Evolutionary conservation across 495 filamentous ascomycete genomes (phyloP).

Genomic region (Lasiosphaeriaceae sp.): DNA sequence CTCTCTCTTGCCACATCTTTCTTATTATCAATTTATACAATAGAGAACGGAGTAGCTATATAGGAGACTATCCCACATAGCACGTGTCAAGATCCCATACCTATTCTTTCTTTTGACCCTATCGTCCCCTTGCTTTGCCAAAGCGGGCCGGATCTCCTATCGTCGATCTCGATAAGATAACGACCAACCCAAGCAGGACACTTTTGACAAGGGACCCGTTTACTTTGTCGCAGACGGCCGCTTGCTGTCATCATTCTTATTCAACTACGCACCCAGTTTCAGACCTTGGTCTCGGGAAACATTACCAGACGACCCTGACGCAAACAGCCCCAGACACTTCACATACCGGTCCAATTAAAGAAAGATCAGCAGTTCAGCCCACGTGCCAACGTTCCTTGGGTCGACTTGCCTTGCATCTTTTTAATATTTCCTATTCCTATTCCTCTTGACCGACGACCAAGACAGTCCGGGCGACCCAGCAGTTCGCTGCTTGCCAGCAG

Average conservation of each 20-base stretch:
- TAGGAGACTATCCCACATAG: not conserved
- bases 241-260: not conserved
- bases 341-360: slow-evolving; percentile 1
- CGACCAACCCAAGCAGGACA: not conserved
- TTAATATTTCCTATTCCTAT: not conserved
- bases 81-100: not conserved
- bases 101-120: not conserved
- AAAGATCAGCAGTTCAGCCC: slow-evolving; percentile 6
- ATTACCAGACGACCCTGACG: not conserved
- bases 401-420: not conserved
- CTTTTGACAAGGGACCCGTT: too few species aligned
- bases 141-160: not conserved
- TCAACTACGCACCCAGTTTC: slow-evolving; percentile 10
- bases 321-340: not conserved
- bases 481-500: slow-evolving; percentile 7
- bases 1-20: not conserved
- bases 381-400: not conserved
- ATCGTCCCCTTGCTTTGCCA: not conserved
- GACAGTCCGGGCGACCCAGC: not conserved
- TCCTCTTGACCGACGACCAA: too few species aligned
- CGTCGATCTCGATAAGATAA: not conserved
- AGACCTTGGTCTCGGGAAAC: slow-evolving; percentile 15
- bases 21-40: too few species aligned
- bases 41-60: too few species aligned
- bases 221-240: too few species aligned